phyloP scores from a whole-genome alignment of 108 stramenopile species.

The Parmales sp. region DNA sequence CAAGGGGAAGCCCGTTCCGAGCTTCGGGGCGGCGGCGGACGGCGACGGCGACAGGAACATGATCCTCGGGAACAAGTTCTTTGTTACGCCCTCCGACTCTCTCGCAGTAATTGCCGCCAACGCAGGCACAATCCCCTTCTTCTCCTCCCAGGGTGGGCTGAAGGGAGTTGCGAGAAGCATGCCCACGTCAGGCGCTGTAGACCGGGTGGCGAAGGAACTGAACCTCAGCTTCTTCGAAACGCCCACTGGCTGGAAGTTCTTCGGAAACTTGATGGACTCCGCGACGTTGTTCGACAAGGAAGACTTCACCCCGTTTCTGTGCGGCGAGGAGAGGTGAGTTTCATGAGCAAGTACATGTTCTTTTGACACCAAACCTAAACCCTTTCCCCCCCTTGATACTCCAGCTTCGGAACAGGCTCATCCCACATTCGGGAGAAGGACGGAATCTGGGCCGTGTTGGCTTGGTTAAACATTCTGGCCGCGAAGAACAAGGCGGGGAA shows the following conservation, averaged over 20 bases:
- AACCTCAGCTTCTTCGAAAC: slow-evolving; percentile 90
- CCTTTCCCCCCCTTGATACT: not conserved
- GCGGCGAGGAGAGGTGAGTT: slow-evolving; percentile 83
- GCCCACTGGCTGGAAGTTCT: slow-evolving; percentile 99
- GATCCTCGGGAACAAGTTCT: slow-evolving; percentile 97
- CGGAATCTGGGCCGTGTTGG: slow-evolving; percentile 98
- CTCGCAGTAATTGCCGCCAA: slow-evolving; percentile 96
- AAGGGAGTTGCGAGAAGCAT: slow-evolving; percentile 96
- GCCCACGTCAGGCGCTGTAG: slow-evolving; percentile 98
- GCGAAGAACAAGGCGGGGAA: slow-evolving; percentile 63
- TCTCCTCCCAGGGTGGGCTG: slow-evolving; percentile 88
- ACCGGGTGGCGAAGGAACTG: slow-evolving; percentile 88
- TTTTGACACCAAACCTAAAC: not conserved
- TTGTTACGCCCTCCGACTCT: slow-evolving; percentile 98
- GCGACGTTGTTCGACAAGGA: slow-evolving; percentile 72
- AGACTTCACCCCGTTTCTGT: slow-evolving; percentile 98
- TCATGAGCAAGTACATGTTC: not conserved
- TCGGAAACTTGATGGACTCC: slow-evolving; percentile 99
- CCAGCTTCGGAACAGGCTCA: slow-evolving; percentile 91
- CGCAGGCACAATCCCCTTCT: slow-evolving; percentile 90
- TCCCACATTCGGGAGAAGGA: slow-evolving; percentile 99
- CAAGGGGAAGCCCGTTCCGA: slow-evolving; percentile 56
- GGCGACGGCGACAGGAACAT: slow-evolving; percentile 99
- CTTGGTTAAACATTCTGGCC: slow-evolving; percentile 94
- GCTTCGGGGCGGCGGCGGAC: slow-evolving; percentile 97